These are phyloP conservation scores for Paralagenidium karlingii DNA, from an alignment of 352 stramenopile genomes.

Conservation along the genomic window DNA sequence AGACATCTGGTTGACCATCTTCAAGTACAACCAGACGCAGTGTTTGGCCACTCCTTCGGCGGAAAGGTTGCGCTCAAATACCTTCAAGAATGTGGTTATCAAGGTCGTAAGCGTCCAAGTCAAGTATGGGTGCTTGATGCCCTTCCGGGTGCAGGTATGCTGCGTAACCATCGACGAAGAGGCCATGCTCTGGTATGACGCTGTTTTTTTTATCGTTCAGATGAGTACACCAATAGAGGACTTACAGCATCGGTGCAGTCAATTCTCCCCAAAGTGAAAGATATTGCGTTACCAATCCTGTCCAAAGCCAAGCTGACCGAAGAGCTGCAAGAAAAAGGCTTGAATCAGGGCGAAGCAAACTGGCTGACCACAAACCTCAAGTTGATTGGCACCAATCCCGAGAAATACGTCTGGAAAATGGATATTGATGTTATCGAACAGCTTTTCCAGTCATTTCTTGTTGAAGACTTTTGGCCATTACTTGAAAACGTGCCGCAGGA, in stretches of 20 bases:
- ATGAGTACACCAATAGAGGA: conserved; percentile 46
- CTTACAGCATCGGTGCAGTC: conserved; percentile 59
- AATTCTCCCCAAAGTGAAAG: conserved; percentile 51
- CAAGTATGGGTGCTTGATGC: conserved; percentile 68
- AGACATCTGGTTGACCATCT: conserved; percentile 39
- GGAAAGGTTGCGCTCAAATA: conserved; percentile 70
- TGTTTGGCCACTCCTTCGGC: conserved; percentile 68
- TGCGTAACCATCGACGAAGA: neutral
- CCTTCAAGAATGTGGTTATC: conserved; percentile 30
- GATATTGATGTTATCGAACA: conserved; percentile 56
- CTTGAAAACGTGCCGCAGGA: conserved; percentile 17
- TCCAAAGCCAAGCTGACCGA: conserved; percentile 57
- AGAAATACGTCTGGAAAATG: conserved; percentile 77
- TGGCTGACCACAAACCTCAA: conserved; percentile 77
- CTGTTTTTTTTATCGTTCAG: conserved; percentile 4
- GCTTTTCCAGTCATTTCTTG: conserved; percentile 55
- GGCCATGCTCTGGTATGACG: neutral
- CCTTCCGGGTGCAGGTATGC: conserved; percentile 46
- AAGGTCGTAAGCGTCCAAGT: conserved; percentile 20
- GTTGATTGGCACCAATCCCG: conserved; percentile 22
- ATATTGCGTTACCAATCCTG: conserved; percentile 52
- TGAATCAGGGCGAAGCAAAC: conserved; percentile 50
- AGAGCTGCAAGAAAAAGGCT: conserved; percentile 41
- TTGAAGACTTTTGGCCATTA: conserved; percentile 53
- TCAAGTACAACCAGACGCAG: conserved; percentile 34